Conservation (phyloP, 2,329 filamentous ascomycete species). For the Diplodia corticola region DNA sequence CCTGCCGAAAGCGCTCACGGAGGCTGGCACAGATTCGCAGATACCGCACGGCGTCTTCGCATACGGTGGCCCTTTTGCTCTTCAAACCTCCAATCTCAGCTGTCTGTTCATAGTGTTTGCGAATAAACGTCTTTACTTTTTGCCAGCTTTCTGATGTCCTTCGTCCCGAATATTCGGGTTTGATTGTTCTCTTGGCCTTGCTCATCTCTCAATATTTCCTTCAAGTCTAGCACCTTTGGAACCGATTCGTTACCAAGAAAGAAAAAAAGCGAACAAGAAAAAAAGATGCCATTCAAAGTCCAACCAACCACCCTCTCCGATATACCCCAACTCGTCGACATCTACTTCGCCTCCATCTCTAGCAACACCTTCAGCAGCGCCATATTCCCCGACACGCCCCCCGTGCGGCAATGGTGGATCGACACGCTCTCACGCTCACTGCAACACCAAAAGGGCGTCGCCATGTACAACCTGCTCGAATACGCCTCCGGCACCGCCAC, state of each 20-base stretch:
- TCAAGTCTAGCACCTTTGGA: neutral
- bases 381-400: conserved; percentile 69
- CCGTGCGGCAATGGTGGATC: conserved; percentile 5
- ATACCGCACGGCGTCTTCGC: neutral
- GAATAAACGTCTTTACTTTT: neutral
- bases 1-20: neutral
- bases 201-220: neutral
- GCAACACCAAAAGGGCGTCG: neutral
- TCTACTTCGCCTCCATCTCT: conserved; percentile 36
- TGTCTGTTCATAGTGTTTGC: neutral
- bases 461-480: conserved; percentile 9
- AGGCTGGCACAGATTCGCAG: neutral
- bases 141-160: neutral
- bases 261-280: neutral
- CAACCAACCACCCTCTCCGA: conserved; percentile 40
- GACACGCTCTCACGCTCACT: neutral
- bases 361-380: conserved; percentile 65
- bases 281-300: conserved; percentile 26
- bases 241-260: neutral
- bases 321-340: conserved; percentile 40
- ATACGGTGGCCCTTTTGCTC: neutral
- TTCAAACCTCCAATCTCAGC: neutral
- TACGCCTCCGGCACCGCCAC: conserved; percentile 10
- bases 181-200: neutral
- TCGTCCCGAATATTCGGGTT: neutral